Base-by-base conservation (phyloP, 2,329 filamentous ascomycete species). In the Fusarium aywerte region DNA sequence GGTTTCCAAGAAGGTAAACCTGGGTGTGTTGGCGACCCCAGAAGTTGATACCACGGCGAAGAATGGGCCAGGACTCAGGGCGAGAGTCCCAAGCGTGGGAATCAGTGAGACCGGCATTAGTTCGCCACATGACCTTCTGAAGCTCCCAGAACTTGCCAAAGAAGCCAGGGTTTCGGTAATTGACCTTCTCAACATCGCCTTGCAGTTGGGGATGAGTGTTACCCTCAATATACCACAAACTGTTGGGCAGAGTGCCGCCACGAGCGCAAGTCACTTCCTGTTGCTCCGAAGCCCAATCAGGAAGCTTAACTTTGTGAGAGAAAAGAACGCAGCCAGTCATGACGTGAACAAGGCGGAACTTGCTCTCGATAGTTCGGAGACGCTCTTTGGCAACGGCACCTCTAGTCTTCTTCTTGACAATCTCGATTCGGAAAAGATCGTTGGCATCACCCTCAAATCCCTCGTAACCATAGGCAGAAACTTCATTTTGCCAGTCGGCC, bases 31-130 rank as follows among this genome's bases (percentile, higher is more conserved):
- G 87, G 74, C 91, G 93, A 69, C 95, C 93, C 96, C 96, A 99
- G 85, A 99, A 99, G 83, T 99, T 99, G 85, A 99, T 99, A 74
- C 96, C 96, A 65, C 96, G 92, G 70, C 88, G 88, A 51, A 99
- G 88, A 58, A 96, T 87, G 21, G 96, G 96, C 96, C 96, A 99
- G 8, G 93, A 95, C 32, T 89, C 88, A 31, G 96, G 96, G 43
- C 96, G 92, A 44, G 96, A 98, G 78, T 99, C 96, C 96, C 96
- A 99, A 51, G 94, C 93, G 76, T 99, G 96, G 18, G 94, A 97
- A 75, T 99, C 96, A 25, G 96, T 92, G 47, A 99, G 88, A 40
- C 96, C 96, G 31, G 96, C 96, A 76, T 99, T 99, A 33, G 96
- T 99, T 74, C 87, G 93, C 96, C 96, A 99, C 96, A 99, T 99